Evolutionary conservation across 2,329 filamentous ascomycete species (phyloP).

Genomic region (Cercospora berteroae): DNA sequence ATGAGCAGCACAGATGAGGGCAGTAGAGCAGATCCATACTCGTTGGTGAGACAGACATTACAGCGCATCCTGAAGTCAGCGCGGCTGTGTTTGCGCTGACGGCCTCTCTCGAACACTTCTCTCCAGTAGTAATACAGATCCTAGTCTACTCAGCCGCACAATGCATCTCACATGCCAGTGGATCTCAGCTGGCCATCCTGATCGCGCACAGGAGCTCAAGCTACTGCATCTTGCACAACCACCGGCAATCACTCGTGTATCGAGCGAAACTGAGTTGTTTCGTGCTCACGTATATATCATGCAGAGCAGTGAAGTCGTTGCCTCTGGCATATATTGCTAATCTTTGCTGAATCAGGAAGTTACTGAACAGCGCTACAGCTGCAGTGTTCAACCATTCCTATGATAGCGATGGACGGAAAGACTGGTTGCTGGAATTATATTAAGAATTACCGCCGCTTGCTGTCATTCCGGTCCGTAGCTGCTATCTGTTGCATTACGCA

Average conservation of each 20-base stretch:
- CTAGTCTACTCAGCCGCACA: constrained; percentile 18
- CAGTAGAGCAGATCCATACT: constrained; percentile 7
- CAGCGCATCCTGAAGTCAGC: constrained; percentile 5
- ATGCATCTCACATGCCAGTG: constrained; percentile 2
- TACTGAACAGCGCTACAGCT: background rate
- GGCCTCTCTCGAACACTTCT: background rate
- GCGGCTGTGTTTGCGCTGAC: constrained; percentile 16
- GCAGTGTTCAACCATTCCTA: background rate
- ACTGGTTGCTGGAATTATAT: background rate
- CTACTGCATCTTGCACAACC: background rate
- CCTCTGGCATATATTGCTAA: background rate
- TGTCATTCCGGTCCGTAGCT: background rate
- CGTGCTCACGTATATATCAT: background rate
- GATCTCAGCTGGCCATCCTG: background rate
- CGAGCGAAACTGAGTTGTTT: background rate
- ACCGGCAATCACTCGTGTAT: background rate
- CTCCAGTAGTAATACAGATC: constrained; percentile 3
- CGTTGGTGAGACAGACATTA: background rate
- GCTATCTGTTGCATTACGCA: background rate
- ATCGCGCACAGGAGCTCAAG: background rate
- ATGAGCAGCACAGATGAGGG: background rate
- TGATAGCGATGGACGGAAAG: background rate
- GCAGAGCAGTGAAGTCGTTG: background rate
- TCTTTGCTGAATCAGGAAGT: background rate
- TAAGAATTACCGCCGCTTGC: background rate